A percentile compares a stretch with the other conserved stretches of the same genome.
These are phyloP conservation scores for Alternaria viburni DNA, from an alignment of 2,329 filamentous ascomycete species.

Conservation along the genomic window DNA sequence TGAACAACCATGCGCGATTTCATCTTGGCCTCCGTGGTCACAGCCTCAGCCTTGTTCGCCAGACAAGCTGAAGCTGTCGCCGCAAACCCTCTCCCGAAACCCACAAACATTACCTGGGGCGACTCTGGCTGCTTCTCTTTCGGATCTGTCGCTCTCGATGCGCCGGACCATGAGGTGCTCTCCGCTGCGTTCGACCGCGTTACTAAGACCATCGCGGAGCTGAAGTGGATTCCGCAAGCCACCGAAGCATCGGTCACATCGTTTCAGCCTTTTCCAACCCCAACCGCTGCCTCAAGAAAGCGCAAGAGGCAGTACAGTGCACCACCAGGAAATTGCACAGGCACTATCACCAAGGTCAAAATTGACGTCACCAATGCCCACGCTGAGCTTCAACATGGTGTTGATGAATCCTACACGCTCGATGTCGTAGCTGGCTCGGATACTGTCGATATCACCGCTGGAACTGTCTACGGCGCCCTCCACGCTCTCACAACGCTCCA, in stretches of 20 bases:
- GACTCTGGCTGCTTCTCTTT: constrained; percentile 57
- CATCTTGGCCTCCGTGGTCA: constrained; percentile 37
- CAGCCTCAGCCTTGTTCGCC: constrained; percentile 45
- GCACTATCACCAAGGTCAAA: constrained; percentile 52
- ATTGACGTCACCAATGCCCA: constrained; percentile 55
- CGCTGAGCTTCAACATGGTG: constrained; percentile 61
- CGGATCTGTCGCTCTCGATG: constrained; percentile 48
- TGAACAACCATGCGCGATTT: constrained; percentile 38
- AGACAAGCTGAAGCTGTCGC: constrained; percentile 52
- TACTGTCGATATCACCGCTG: constrained; percentile 54
- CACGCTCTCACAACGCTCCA: constrained; percentile 65
- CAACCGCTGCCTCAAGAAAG: constrained; percentile 31
- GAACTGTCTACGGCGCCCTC: constrained; percentile 62
- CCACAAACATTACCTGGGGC: constrained; percentile 61
- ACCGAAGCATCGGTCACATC: constrained; percentile 58
- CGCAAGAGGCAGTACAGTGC: constrained; percentile 27
- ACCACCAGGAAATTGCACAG: constrained; percentile 30
- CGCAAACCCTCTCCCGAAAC: constrained; percentile 63
- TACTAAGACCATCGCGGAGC: constrained; percentile 53
- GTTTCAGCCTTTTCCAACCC: constrained; percentile 60
- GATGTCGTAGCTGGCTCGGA: constrained; percentile 50
- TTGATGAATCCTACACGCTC: constrained; percentile 64
- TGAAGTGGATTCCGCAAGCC: constrained; percentile 63
- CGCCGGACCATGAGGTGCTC: constrained; percentile 46
- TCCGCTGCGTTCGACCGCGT: constrained; percentile 59